Conservation (phyloP, 306 rosid genomes). For the Glycine soja region DNA sequence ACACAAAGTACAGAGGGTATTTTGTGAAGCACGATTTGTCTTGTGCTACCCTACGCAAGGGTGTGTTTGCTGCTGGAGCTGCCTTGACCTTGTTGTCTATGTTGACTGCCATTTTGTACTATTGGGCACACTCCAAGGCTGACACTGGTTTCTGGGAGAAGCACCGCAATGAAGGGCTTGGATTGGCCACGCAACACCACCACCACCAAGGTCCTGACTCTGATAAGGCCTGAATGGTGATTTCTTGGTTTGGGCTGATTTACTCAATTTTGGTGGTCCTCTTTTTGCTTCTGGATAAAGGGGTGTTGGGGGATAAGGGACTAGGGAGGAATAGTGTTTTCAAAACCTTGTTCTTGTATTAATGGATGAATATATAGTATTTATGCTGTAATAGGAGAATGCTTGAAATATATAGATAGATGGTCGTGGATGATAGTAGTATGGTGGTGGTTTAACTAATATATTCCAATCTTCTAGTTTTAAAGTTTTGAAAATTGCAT, state of each 20-base stretch:
- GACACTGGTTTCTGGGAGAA: slow-evolving; percentile 98
- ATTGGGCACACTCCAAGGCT: slow-evolving; percentile 83
- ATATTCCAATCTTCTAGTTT: slow-evolving; percentile 29
- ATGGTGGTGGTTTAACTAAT: slow-evolving; percentile 39
- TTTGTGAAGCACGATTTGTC: slow-evolving; percentile 54
- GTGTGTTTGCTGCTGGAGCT: slow-evolving; percentile 96
- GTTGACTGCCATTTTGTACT: slow-evolving; percentile 71
- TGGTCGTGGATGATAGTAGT: neutral
- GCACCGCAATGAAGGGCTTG: slow-evolving; percentile 79
- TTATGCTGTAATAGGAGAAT: slow-evolving; percentile 10
- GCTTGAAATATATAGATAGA: slow-evolving; percentile 42
- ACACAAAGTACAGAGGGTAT: slow-evolving; percentile 72
- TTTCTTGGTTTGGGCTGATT: slow-evolving; percentile 12
- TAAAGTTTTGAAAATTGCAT: neutral
- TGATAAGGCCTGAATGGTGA: slow-evolving; percentile 55
- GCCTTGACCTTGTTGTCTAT: slow-evolving; percentile 84
- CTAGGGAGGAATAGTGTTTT: slow-evolving; percentile 30
- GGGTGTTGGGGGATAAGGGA: neutral
- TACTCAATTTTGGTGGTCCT: slow-evolving; percentile 52
- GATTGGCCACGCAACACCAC: slow-evolving; percentile 61
- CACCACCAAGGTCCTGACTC: slow-evolving; percentile 56
- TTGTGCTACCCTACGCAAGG: slow-evolving; percentile 90
- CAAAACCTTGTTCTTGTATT: slow-evolving; percentile 30
- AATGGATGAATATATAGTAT: slow-evolving; percentile 26
- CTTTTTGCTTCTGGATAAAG: slow-evolving; percentile 28